phyloP scores from a whole-genome alignment of 345 rosid species.

The Citrus sp. region DNA sequence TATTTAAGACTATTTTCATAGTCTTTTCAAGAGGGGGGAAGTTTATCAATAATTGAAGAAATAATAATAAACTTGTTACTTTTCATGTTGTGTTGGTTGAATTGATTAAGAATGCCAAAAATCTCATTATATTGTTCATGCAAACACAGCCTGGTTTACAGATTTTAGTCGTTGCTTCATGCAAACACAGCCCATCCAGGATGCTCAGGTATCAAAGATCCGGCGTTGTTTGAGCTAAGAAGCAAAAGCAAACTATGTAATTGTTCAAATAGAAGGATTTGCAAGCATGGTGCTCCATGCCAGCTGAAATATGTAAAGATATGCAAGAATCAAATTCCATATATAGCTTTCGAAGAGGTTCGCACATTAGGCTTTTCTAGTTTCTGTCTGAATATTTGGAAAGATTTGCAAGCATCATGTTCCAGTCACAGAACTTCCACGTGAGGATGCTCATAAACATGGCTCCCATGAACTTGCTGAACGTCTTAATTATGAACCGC shows the following conservation, averaged over 20 bases:
- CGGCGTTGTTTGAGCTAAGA: background rate
- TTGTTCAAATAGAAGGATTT: background rate
- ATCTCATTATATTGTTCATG: too few relatives aligned
- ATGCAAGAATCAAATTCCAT: background rate
- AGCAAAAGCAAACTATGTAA: background rate
- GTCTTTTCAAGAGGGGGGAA: too few relatives aligned
- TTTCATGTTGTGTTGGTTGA: too few relatives aligned
- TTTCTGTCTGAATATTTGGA: background rate
- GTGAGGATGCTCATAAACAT: background rate
- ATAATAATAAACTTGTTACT: too few relatives aligned
- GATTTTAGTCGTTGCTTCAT: conserved; percentile 18
- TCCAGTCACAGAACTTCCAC: background rate
- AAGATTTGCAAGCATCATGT: background rate
- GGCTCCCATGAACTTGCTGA: background rate
- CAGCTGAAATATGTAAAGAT: background rate
- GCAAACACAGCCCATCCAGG: conserved; percentile 28
- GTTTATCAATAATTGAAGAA: too few relatives aligned
- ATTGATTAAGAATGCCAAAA: too few relatives aligned
- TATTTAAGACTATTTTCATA: too few relatives aligned
- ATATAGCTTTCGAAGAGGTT: background rate
- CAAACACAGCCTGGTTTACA: conserved; percentile 13
- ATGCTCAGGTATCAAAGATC: background rate
- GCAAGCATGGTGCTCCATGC: background rate
- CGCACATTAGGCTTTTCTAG: background rate
- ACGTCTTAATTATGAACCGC: background rate